These are phyloP conservation scores for Fraxinus paxiana DNA, from an alignment of 305 asterid genomes.

Conservation along the genomic window DNA sequence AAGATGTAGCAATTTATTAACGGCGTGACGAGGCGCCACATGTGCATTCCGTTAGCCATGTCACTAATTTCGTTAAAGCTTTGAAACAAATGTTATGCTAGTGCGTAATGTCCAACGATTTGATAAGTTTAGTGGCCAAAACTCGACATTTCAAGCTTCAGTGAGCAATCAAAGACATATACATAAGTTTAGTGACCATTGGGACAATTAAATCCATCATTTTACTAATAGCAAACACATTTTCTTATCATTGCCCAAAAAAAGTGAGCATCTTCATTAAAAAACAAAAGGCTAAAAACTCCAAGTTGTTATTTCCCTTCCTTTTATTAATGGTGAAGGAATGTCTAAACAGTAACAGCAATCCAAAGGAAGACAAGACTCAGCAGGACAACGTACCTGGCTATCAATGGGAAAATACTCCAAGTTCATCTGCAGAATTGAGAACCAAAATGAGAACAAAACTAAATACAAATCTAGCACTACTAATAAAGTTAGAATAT, in stretches of 20 bases:
- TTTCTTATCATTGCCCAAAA: neutral
- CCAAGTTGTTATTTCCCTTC: neutral
- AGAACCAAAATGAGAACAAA: constrained; percentile 23
- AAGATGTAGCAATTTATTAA: neutral
- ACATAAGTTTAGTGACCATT: neutral
- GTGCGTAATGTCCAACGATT: neutral
- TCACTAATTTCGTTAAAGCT: neutral
- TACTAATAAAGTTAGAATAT: constrained; percentile 22
- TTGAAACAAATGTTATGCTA: neutral
- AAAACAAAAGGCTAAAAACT: neutral
- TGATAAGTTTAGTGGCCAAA: neutral
- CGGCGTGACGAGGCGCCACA: neutral
- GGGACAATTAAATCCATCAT: neutral
- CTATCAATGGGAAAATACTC: constrained; percentile 49
- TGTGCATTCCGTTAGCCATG: neutral
- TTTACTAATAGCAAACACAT: neutral
- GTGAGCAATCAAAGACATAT: neutral
- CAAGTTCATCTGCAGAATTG: constrained; percentile 48
- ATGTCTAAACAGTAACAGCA: neutral
- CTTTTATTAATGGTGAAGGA: neutral
- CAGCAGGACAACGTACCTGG: constrained; percentile 35
- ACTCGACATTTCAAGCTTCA: neutral
- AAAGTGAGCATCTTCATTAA: neutral
- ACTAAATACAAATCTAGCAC: neutral
- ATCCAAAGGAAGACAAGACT: neutral